Evolutionary conservation across 2,329 filamentous ascomycete species (phyloP), one percentile per base, ranked within the genome.

Genomic region (Ascochyta koolunga): DNA sequence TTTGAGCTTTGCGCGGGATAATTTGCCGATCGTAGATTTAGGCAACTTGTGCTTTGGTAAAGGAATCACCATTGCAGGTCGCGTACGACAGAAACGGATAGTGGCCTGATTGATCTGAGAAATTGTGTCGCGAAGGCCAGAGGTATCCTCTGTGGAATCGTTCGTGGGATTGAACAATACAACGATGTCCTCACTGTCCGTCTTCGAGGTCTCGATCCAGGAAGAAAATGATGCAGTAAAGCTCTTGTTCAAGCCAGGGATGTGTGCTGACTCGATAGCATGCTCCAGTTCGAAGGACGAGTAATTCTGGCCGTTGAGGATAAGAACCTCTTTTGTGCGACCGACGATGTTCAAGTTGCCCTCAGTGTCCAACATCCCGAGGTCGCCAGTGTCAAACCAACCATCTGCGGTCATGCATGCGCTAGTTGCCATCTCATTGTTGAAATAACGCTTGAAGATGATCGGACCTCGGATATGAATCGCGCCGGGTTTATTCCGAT

Each of bases 391-490:
- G 6, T 54, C 35, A 32, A 70, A 70, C 62, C 62, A 70, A 8
- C 60, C 61, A 40, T 64, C 61, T 4, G 38, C 8, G 0, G 64
- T 61, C 37, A 68, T 65, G 7, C 59, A 61, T 1, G 37, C 54
- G 59, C 50, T 1, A 56, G 68, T 69, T 4, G 65, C 66, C 33
- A 59, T 19, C 46, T 60, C 38, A 42, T 78, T 74, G 42, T 67
- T 64, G 45, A 62, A 65, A 50, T 78, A 77, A 5, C 59, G 51
- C 1, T 59, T 50, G 69, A 84, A 84, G 10, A 76, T 73, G 2
- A 79, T 69, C 0, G 66, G 36, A 0, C 67, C 65, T 2, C 50
- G 32, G 5, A 69, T 47, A 31, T 69, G 57, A 8, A 71, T 51
- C n/a, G 71, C 61, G 24, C 68, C 67, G 6, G 52, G 18, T 16